phyloP scores from a whole-genome alignment of 192 early-diverging fungal species.

The Podila epicladia region DNA sequence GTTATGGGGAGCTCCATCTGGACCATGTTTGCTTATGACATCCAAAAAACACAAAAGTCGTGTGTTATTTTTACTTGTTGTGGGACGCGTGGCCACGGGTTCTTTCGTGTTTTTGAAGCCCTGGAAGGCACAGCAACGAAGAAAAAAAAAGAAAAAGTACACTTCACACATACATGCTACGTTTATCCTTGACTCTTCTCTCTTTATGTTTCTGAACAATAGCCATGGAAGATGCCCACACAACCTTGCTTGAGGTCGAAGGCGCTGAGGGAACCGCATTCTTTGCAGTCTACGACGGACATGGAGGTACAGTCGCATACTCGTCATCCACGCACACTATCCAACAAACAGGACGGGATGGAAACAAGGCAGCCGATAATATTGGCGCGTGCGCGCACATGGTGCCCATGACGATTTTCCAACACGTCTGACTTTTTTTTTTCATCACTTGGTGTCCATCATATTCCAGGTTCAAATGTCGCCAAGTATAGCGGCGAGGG shows the following conservation, averaged over 20 bases:
- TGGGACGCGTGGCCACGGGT: conserved; percentile 20
- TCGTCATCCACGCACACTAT: not conserved
- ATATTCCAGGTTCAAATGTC: conserved; percentile 67
- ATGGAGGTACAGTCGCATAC: conserved; percentile 71
- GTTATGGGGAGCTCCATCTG: not conserved
- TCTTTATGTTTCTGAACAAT: conserved; percentile 3
- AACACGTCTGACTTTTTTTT: not conserved
- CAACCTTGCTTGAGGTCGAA: conserved; percentile 79
- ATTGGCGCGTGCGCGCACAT: too few relatives aligned
- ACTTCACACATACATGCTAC: conserved; percentile 5
- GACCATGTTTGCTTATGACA: too few relatives aligned
- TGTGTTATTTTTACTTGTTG: too few relatives aligned
- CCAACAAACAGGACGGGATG: not conserved
- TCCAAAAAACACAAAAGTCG: too few relatives aligned
- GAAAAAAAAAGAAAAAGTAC: not conserved
- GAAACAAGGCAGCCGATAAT: too few relatives aligned
- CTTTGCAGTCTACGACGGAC: conserved; percentile 98
- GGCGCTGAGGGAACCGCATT: conserved; percentile 76
- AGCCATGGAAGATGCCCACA: conserved; percentile 84
- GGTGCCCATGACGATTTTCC: not conserved
- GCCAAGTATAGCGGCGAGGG: conserved; percentile 85
- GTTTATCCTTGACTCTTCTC: conserved; percentile 18
- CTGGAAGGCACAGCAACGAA: too few relatives aligned
- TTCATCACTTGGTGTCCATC: not conserved
- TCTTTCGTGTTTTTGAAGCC: not conserved